Conservation (phyloP, 805 yeast species). For the Lachancea fermentati region DNA sequence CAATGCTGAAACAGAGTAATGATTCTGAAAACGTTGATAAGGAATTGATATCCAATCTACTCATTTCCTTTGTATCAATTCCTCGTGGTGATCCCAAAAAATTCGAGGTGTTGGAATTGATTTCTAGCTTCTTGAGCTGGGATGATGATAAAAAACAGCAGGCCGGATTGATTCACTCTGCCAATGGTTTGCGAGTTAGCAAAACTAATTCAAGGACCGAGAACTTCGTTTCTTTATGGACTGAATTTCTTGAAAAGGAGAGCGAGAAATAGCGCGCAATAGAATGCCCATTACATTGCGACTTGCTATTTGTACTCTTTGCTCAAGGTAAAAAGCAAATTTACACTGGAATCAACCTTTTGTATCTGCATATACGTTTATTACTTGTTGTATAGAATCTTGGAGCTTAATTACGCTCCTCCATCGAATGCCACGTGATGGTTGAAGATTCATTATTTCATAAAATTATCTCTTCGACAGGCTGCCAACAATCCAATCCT, state of each 20-base stretch:
- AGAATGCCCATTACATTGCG: neutral
- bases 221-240: constrained; percentile 71
- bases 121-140: constrained; percentile 83
- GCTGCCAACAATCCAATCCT: no score
- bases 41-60: constrained; percentile 79
- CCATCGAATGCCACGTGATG: no score
- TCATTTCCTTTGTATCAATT: constrained; percentile 76
- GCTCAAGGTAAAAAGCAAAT: no score
- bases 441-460: no score
- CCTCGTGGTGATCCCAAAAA: constrained; percentile 94
- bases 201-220: constrained; percentile 36
- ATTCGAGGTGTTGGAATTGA: constrained; percentile 82
- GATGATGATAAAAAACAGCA: constrained; percentile 70
- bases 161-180: constrained; percentile 57
- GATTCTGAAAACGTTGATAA: constrained; percentile 76
- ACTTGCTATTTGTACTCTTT: no score
- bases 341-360: no score
- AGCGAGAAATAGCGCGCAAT: constrained; percentile 33
- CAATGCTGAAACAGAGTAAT: constrained; percentile 72
- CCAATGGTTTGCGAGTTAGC: constrained; percentile 14
- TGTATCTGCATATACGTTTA: no score
- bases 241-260: constrained; percentile 72
- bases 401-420: no score
- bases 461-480: no score
- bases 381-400: no score